Evolutionary conservation across 495 filamentous ascomycete genomes (phyloP), one percentile per base, ranked within the genome.

Genomic region (Aspergillus sclerotioniger): DNA sequence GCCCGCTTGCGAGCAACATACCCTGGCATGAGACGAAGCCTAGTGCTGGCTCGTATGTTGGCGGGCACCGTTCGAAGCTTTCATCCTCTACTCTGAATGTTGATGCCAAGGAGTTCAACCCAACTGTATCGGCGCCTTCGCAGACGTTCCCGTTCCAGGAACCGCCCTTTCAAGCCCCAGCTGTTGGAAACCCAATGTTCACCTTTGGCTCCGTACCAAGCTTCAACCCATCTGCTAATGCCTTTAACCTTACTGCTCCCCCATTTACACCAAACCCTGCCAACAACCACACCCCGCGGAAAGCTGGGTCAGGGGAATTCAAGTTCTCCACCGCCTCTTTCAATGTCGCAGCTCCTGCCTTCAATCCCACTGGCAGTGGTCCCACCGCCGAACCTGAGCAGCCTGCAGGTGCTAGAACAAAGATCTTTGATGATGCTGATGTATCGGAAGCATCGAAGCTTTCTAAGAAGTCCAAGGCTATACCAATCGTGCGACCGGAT

Each of bases 21-120:
- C 63, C 69, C 1, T 79, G 76, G 76, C 76, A 79, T 54, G 67
- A 74, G 45, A 25, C 72, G 8, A 71, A 73, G 55, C 65, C 70
- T 12, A 79, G 76, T 56, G 55, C 58, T 32, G 68, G 68, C 31
- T 79, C 75, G n/a, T 77, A 66, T 55, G 53, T 17, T 17, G 63
- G 58, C 3, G 73, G 70, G 7, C 87, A 89, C 65, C 77, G 72
- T 37, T 84, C 86, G 56, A 87, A 86, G 67, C 72, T 84, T 28
- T 91, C 88, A 3, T 75, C 83, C 17, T 92, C 90, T 0, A 90
- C 85, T 56, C 76, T 96, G 47, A 97, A 98, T 60, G 90, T 92
- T 39, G 86, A 84, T 54, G 93, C 94, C 0, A 87, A 89, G 50
- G 91, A 92, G 63, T 97, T 97, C 70, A 90, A 94, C 56, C 90